phyloP scores from a whole-genome alignment of 2,329 filamentous ascomycete genomes.

The Talaromyces sp. region DNA sequence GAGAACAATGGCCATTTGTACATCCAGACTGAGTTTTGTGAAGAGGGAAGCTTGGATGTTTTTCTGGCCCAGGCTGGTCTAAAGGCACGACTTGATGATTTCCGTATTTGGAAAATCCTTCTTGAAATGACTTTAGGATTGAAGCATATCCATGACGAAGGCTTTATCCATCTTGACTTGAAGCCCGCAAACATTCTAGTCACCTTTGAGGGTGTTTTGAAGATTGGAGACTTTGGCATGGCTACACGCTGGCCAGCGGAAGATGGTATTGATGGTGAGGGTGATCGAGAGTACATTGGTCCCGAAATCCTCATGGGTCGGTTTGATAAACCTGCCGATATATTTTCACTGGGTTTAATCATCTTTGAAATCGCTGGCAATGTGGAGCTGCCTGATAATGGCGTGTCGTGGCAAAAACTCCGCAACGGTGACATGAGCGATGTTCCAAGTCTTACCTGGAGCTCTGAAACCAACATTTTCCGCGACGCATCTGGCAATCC shows the following conservation, averaged over 20 bases:
- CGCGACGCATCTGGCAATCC: conserved; percentile 76
- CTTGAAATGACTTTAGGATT: conserved; percentile 82
- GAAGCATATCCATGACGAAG: conserved; percentile 84
- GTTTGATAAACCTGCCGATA: conserved; percentile 87
- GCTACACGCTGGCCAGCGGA: conserved; percentile 78
- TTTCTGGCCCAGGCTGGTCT: conserved; percentile 83
- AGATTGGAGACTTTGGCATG: conserved; percentile 70
- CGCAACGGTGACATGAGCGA: conserved; percentile 87
- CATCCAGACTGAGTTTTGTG: conserved; percentile 96
- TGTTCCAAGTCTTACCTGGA: conserved; percentile 84
- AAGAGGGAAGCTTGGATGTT: conserved; percentile 84
- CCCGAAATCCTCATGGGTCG: conserved; percentile 86
- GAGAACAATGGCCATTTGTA: conserved; percentile 83
- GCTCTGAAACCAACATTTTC: conserved; percentile 67
- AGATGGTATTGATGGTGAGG: conserved; percentile 81
- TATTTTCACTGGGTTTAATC: conserved; percentile 93
- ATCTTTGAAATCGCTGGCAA: conserved; percentile 94
- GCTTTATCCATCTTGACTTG: conserved; percentile 72
- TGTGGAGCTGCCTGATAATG: conserved; percentile 90
- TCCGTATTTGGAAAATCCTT: conserved; percentile 97
- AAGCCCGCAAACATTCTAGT: conserved; percentile 69
- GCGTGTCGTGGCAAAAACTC: conserved; percentile 85
- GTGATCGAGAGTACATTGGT: conserved; percentile 93
- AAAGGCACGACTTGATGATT: conserved; percentile 88
- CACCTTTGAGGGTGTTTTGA: conserved; percentile 66